Conservation (phyloP, 495 filamentous ascomycete genomes). For the Talaromyces ruber region DNA sequence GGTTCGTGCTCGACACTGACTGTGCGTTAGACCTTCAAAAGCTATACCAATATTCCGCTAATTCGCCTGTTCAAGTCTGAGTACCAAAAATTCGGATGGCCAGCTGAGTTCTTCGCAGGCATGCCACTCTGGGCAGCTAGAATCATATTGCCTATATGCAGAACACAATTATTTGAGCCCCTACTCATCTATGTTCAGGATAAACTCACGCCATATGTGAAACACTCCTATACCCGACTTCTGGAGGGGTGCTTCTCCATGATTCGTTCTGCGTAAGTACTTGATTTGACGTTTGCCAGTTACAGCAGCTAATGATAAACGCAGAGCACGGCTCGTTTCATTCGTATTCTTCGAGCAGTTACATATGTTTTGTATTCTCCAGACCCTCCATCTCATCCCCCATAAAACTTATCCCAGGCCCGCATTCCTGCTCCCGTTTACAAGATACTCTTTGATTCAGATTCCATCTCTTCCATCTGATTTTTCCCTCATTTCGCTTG, state of each 20-base stretch:
- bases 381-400: constrained; percentile 34
- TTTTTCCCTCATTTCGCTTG: constrained; percentile 21
- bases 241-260: constrained; percentile 23
- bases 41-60: constrained; percentile 32
- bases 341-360: constrained; percentile 34
- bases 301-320: constrained; percentile 9
- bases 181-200: constrained; percentile 21
- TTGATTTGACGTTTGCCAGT: neutral
- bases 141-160: constrained; percentile 29
- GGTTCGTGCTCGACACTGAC: neutral
- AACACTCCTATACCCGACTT: constrained; percentile 15
- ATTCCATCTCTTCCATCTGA: constrained; percentile 22
- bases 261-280: constrained; percentile 19
- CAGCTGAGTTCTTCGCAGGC: constrained; percentile 38
- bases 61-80: constrained; percentile 30
- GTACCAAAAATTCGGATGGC: constrained; percentile 19
- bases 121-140: constrained; percentile 35
- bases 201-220: constrained; percentile 15
- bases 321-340: constrained; percentile 26
- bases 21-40: constrained; percentile 32
- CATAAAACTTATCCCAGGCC: constrained; percentile 21
- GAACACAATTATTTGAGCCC: constrained; percentile 31
- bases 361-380: constrained; percentile 41
- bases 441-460: constrained; percentile 24
- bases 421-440: constrained; percentile 28